Base-by-base conservation (phyloP, 2,329 filamentous ascomycete species). In the Colletotrichum euphorbiae region DNA sequence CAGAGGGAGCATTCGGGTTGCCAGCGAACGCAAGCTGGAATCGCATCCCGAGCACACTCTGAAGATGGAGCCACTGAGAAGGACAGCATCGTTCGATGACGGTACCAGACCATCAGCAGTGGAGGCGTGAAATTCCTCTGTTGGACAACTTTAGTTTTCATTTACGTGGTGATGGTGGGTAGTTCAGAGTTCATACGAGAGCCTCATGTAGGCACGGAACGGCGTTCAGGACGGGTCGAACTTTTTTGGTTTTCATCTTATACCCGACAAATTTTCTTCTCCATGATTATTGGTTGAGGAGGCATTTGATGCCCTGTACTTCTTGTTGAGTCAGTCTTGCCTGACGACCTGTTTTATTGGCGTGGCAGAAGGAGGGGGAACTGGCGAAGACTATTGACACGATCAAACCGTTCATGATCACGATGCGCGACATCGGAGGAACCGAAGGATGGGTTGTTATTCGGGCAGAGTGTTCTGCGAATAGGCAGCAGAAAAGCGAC, bases 1-100 rank as follows among this genome's bases (percentile, higher is more conserved):
- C 58, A 84, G 90, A 69, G 91, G 90, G 45, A 93, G 90, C 74
- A 86, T 93, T 57, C 87, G 89, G 55, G 76, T 91, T 40, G 83
- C 84, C 5, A 84, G 83, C 50, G 58, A 70, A 12, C 77, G 80
- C 46, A 85, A 83, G 74, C 71, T 76, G 40, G 80, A 79, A 43
- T 72, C 73, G 11, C 69, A 78, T 57, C 72, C 73, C 45, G 79
- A 83, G 71, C 73, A 76, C 31, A 63, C 74, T 7, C 74, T 76
- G 43, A 74, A 75, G 19, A 71, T 82, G n/a, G 80, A 84, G 69
- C 79, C 80, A 4, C 72, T 82, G 28, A 76, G 78, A 60, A 77
- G 78, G 68, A 80, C 77, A 48, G 78, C 79, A n/a, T 77, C 73
- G 2, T 54, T 70, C 24, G 70, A 70, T 19, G 64, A 71, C 21